Evolutionary conservation across 192 early-diverging fungal species (phyloP).

Genomic region (Coemansia pectinata): DNA sequence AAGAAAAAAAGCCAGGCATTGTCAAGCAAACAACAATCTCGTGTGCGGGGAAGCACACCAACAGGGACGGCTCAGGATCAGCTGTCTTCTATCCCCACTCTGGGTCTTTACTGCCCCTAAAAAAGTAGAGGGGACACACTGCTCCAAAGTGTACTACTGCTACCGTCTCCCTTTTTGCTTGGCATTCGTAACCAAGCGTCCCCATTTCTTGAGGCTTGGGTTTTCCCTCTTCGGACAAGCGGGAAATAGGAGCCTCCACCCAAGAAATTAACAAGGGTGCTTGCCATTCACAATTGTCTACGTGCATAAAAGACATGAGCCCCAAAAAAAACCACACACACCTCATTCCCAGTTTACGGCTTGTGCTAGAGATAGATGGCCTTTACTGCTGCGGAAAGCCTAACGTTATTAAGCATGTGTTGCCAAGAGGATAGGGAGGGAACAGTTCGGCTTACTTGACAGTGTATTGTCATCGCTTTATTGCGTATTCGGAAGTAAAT

Average conservation of each 20-base stretch:
- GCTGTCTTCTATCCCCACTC: not conserved
- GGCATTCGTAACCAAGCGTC: not conserved
- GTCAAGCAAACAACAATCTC: not conserved
- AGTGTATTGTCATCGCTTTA: not conserved
- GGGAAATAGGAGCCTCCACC: not conserved
- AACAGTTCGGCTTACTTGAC: not conserved
- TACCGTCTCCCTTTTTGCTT: not conserved
- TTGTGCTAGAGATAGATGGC: not conserved
- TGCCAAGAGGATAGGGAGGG: not conserved
- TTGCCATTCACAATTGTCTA: not conserved
- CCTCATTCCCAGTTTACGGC: not conserved
- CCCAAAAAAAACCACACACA: not conserved
- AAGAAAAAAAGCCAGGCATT: not conserved
- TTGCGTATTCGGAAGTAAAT: not conserved
- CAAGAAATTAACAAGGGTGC: conserved; percentile 1
- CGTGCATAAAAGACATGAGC: conserved; percentile 3
- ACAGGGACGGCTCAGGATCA: conserved; percentile 3
- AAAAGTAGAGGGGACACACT: not conserved
- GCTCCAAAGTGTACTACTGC: not conserved
- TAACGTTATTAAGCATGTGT: not conserved
- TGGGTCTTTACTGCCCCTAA: not conserved
- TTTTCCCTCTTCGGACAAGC: not conserved
- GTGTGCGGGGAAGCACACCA: not conserved
- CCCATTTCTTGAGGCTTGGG: not conserved
- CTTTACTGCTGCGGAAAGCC: conserved; percentile 5